Evolutionary conservation across 2,329 filamentous ascomycete genomes (phyloP).

Genomic region (Colletotrichum higginsianum): DNA sequence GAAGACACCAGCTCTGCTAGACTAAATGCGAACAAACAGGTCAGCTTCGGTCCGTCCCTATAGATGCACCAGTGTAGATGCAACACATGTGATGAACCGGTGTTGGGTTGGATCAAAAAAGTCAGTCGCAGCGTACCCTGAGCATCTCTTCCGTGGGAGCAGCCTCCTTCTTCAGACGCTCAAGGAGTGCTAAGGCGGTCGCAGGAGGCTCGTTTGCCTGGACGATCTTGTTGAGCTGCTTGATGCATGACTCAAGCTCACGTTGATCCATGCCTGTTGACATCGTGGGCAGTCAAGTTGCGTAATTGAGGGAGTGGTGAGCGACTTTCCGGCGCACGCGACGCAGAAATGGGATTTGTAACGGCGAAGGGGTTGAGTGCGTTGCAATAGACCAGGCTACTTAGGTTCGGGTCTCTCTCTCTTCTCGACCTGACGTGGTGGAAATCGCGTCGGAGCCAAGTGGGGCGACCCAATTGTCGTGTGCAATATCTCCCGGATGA

Average conservation of each 20-base stretch:
- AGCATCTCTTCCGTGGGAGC: constrained; percentile 91
- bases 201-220: constrained; percentile 80
- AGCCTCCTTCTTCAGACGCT: constrained; percentile 84
- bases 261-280: constrained; percentile 78
- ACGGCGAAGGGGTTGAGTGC: constrained; percentile 6
- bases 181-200: constrained; percentile 81
- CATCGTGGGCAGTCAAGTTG: constrained; percentile 17
- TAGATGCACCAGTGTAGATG: neutral
- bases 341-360: neutral
- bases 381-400: constrained; percentile 24
- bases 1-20: constrained; percentile 91
- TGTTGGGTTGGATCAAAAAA: neutral
- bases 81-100: constrained; percentile 19
- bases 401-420: constrained; percentile 7
- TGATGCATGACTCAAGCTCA: constrained; percentile 83
- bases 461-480: constrained; percentile 28
- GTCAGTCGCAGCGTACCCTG: constrained; percentile 68
- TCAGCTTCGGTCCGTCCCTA: constrained; percentile 26
- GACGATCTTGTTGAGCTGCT: constrained; percentile 85
- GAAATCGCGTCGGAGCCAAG: constrained; percentile 36
- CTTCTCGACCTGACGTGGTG: constrained; percentile 26
- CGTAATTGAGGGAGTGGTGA: neutral
- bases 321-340: constrained; percentile 11
- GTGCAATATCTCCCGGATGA: constrained; percentile 16
- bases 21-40: constrained; percentile 56